These are phyloP conservation scores for Ustilago xerochloae DNA, from an alignment of 1,284 basidiomycete species.

Conservation along the genomic window DNA sequence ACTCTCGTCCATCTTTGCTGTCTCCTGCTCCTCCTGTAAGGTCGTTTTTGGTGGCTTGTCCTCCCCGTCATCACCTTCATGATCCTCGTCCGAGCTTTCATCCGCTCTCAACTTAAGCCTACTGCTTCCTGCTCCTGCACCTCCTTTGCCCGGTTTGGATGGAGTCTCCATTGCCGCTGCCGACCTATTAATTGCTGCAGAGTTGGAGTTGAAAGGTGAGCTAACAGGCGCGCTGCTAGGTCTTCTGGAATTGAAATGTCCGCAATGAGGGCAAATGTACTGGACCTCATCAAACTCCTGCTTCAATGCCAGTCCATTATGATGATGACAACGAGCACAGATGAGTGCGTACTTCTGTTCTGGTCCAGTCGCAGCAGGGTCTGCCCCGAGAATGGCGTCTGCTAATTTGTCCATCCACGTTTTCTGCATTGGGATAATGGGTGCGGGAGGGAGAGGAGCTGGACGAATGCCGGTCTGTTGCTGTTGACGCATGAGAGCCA, in stretches of 20 bases:
- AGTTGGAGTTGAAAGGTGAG: constrained; percentile 51
- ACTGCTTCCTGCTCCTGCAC: constrained; percentile 7
- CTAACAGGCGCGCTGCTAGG: constrained; percentile 63
- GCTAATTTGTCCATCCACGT: constrained; percentile 69
- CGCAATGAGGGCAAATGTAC: constrained; percentile 80
- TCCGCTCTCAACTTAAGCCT: constrained; percentile 30
- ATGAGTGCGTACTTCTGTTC: constrained; percentile 83
- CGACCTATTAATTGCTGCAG: not conserved
- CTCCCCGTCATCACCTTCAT: constrained; percentile 24
- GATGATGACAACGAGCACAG: constrained; percentile 88
- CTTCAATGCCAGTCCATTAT: constrained; percentile 93
- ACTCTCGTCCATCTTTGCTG: not conserved
- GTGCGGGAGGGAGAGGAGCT: constrained; percentile 4
- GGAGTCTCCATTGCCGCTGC: constrained; percentile 17
- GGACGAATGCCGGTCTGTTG: constrained; percentile 4
- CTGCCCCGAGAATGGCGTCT: constrained; percentile 69
- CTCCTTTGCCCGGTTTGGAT: constrained; percentile 18
- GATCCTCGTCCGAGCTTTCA: constrained; percentile 13
- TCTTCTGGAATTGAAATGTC: constrained; percentile 75
- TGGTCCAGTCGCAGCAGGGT: constrained; percentile 66
- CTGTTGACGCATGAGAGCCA: constrained; percentile 47
- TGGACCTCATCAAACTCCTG: constrained; percentile 88
- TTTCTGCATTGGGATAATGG: constrained; percentile 22
- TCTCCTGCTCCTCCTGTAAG: constrained; percentile 17
- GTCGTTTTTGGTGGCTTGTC: constrained; percentile 24